Conservation (phyloP, 495 filamentous ascomycete genomes). For the Neurospora africana region DNA sequence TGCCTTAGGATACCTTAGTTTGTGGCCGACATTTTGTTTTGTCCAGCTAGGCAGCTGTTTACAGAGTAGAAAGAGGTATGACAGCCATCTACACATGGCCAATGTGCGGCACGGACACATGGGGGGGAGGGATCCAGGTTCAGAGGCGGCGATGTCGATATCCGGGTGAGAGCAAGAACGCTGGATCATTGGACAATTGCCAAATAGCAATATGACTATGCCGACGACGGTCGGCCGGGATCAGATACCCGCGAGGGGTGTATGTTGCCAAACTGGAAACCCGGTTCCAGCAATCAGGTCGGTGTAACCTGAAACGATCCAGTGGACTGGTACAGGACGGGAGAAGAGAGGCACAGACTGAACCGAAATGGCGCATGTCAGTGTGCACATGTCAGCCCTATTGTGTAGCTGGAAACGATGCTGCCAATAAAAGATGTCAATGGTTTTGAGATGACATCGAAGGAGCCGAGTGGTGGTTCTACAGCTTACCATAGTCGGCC, state of each 20-base stretch:
- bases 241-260: not conserved
- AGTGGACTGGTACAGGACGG: not conserved
- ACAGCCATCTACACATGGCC: not conserved
- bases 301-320: not conserved
- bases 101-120: not conserved
- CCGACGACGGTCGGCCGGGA: not conserved
- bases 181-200: not conserved
- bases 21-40: not conserved
- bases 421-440: not conserved
- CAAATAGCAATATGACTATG: not conserved
- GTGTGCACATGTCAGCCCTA: not conserved
- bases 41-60: not conserved
- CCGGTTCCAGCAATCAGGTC: not conserved
- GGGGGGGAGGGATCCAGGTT: not conserved
- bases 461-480: not conserved
- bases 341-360: not conserved
- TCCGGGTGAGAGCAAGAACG: not conserved
- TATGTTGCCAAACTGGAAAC: not conserved
- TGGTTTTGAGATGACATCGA: not conserved
- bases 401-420: not conserved
- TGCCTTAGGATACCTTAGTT: no score
- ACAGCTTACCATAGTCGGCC: not conserved
- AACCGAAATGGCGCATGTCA: not conserved
- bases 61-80: not conserved
- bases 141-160: not conserved